A percentile compares a stretch with the other conserved stretches of the same genome.
Evolutionary conservation across 2,329 filamentous ascomycete genomes (phyloP).

Genomic region (Fusarium sp.): DNA sequence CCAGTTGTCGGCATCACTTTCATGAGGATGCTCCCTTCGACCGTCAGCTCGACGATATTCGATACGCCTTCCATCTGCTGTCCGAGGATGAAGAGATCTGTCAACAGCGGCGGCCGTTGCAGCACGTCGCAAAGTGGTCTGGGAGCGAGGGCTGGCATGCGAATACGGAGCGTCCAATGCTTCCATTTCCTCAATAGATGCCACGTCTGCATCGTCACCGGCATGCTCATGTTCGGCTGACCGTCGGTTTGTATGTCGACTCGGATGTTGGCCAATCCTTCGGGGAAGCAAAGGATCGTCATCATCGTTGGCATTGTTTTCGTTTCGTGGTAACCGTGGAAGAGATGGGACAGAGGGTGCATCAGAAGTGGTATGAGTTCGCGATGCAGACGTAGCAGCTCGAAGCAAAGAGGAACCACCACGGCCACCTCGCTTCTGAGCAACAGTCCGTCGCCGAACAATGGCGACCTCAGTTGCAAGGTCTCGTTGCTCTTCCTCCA

Average conservation of each 20-base stretch:
- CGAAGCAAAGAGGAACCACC: slow-evolving; percentile 57
- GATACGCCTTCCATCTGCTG: slow-evolving; percentile 64
- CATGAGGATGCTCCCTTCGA: slow-evolving; percentile 78
- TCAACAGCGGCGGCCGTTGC: slow-evolving; percentile 81
- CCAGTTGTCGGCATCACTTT: slow-evolving; percentile 91
- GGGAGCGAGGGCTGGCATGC: slow-evolving; percentile 77
- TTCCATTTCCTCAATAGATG: slow-evolving; percentile 67
- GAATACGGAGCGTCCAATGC: slow-evolving; percentile 77
- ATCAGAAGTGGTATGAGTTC: slow-evolving; percentile 44
- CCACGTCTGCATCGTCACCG: slow-evolving; percentile 56
- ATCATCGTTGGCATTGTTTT: slow-evolving; percentile 48
- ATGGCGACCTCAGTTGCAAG: slow-evolving; percentile 83
- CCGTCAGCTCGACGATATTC: slow-evolving; percentile 77
- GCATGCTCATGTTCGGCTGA: slow-evolving; percentile 43
- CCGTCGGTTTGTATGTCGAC: slow-evolving; percentile 13
- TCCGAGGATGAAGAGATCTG: slow-evolving; percentile 71
- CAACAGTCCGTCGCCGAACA: slow-evolving; percentile 77
- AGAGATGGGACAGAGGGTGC: slow-evolving; percentile 50
- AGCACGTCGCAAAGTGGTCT: slow-evolving; percentile 75
- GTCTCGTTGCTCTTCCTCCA: slow-evolving; percentile 79
- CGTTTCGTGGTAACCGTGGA: slow-evolving; percentile 38
- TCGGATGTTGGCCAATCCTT: slow-evolving; percentile 52
- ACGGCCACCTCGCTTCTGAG: slow-evolving; percentile 66
- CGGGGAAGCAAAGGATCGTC: slow-evolving; percentile 66
- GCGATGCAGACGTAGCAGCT: slow-evolving; percentile 58